Evolutionary conservation across 1,139 yeast species (phyloP), one percentile per base, ranked within the genome.

Genomic region (Zygoascus sp.): DNA sequence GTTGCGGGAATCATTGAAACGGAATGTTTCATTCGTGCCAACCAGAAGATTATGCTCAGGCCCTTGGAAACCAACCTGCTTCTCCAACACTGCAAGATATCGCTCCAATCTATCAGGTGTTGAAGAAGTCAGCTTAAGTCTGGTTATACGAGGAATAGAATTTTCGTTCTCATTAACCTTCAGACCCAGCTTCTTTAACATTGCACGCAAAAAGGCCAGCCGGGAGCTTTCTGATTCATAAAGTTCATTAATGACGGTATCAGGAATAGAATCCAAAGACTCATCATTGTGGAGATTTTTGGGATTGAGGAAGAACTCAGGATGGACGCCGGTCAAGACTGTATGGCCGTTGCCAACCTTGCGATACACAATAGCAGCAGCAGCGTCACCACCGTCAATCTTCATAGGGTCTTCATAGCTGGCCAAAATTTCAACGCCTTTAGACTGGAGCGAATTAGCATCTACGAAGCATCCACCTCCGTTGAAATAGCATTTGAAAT

Each of bases 381-480:
- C 78, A 0, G 69, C 64, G 1, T 61, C 59, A 5, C 62, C 63
- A 7, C 66, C 60, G 2, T 70, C 74, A 6, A 79, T 79, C 30
- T 71, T 75, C 2, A 75, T 52, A 0, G 64, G 60, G 1, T 75
- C 82, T 0, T 49, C 46, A 60, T 86, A 92, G 6, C 74, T 64
- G 0, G 96, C 96, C 44, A 92, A 66, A 0, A 90, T 77, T 53
- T 84, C 81, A 2, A 84, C 87, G 8, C 72, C 67, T 13, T 52
- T 25, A 9, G 53, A 47, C n/a, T 45, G 52, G 53, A 70, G 74
- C 42, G 70, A 67, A 6, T 79, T 77, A 0, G 95, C 90, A 63
- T 87, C 83, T 7, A 81, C 80, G 66, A 92, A 92, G 13, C 83
- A 74, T 2, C 88, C 85, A 9, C 98, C 98, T 1, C 98, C 98